These are phyloP conservation scores for Begonia peltatifolia DNA, from an alignment of 306 rosid species.

Conservation along the genomic window DNA sequence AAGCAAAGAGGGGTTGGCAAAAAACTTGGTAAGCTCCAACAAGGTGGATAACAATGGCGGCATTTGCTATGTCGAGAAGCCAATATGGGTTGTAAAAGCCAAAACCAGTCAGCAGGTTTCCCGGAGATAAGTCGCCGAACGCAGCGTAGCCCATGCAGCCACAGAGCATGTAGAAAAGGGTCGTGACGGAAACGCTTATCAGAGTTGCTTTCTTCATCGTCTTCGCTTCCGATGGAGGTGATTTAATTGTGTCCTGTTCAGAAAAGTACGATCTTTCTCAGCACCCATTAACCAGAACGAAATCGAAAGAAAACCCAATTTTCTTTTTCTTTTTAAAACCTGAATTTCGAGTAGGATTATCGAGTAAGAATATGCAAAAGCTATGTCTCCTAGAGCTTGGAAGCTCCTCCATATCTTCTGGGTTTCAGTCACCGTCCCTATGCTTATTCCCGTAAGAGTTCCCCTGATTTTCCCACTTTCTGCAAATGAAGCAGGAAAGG, in stretches of 20 bases:
- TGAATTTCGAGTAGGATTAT: constrained; percentile 78
- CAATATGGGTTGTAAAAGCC: constrained; percentile 49
- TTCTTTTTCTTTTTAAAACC: constrained; percentile 19
- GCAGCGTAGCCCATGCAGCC: constrained; percentile 59
- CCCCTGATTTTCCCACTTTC: constrained; percentile 36
- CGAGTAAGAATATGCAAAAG: constrained; percentile 86
- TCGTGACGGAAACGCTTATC: constrained; percentile 31
- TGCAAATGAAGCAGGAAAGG: constrained; percentile 7
- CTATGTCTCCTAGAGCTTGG: constrained; percentile 77
- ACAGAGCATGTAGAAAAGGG: constrained; percentile 58
- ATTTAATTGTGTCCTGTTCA: constrained; percentile 46
- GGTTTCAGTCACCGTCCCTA: constrained; percentile 44
- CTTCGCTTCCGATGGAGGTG: constrained; percentile 51
- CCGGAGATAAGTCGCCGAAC: constrained; percentile 53
- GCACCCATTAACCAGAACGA: background rate
- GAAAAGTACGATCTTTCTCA: background rate
- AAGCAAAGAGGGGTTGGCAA: constrained; percentile 45
- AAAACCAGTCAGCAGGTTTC: constrained; percentile 47
- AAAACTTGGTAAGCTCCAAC: constrained; percentile 71
- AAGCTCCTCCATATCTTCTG: constrained; percentile 63
- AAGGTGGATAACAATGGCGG: constrained; percentile 56
- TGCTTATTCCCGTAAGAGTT: constrained; percentile 39
- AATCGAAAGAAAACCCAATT: background rate
- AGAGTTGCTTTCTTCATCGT: constrained; percentile 47
- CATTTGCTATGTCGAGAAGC: constrained; percentile 68